Percentiles rank a stretch among this genome's conserved stretches.
Evolutionary conservation across 2,329 filamentous ascomycete genomes (phyloP).

Genomic region (Dactylellina haptotyla): DNA sequence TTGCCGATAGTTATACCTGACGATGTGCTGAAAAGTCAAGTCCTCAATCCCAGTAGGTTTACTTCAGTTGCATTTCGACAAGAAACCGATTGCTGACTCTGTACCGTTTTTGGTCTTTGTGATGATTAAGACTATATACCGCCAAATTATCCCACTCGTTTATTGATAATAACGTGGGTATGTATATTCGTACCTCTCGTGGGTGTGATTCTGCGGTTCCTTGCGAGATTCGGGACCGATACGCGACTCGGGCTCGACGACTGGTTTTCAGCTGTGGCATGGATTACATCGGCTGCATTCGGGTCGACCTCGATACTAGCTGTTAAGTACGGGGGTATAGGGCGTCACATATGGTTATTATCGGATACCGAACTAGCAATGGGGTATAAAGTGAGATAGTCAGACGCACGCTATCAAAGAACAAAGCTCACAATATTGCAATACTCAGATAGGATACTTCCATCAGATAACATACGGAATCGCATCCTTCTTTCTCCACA

Average conservation of each 20-base stretch:
- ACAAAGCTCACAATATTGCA: background rate
- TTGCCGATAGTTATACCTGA: constrained; percentile 30
- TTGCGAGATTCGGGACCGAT: constrained; percentile 31
- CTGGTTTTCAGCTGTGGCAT: constrained; percentile 32
- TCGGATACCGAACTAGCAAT: constrained; percentile 5
- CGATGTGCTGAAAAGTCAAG: constrained; percentile 15
- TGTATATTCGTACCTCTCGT: constrained; percentile 37
- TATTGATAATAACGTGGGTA: constrained; percentile 24
- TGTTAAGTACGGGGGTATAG: constrained; percentile 11
- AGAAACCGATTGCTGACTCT: too few species aligned
- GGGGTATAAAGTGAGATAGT: constrained; percentile 30
- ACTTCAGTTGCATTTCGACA: too few species aligned
- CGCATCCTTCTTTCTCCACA: constrained; percentile 42
- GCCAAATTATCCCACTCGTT: constrained; percentile 10
- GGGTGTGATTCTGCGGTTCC: constrained; percentile 27
- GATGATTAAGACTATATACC: constrained; percentile 47
- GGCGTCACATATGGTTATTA: constrained; percentile 38
- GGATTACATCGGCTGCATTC: constrained; percentile 11
- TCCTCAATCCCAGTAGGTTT: constrained; percentile 39
- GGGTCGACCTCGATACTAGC: constrained; percentile 25
- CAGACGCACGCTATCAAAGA: background rate
- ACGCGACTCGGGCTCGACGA: constrained; percentile 35
- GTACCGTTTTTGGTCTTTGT: background rate
- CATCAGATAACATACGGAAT: constrained; percentile 46
- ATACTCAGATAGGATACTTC: constrained; percentile 35